Base-by-base conservation (phyloP, 768 basidiomycete species). In the Amanita rimosa region DNA sequence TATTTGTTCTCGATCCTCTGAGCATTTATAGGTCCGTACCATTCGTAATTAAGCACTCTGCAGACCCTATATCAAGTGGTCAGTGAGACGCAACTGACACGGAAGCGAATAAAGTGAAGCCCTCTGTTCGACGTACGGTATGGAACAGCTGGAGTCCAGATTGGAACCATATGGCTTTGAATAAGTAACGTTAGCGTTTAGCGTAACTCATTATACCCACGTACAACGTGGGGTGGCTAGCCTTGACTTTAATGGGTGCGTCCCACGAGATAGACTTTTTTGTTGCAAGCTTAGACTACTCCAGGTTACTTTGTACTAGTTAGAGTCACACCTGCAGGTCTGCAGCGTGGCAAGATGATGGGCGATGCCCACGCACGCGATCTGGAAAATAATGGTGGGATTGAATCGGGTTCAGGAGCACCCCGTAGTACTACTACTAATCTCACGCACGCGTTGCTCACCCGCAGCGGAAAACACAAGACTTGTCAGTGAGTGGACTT, bases 11-110 rank as follows among this genome's bases (percentile, higher is more conserved):
- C 11, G 0, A 1, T 10, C 29, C 29, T 31, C n/a, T n/a, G n/a
- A n/a, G 29, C 29, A 10, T 31, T 31, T 11, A 37, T 46, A 26
- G 14, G 10, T 21, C 45, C 35, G 35, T 37, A 22, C n/a, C 31
- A 46, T 46, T 46, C 14, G 34, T 46, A 46, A 46, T n/a, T 46
- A 46, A 35, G 45, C 45, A 36, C 6, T 6, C 6, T 36, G 35
- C 38, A 21, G 22, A 35, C 22, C 16, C 16, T 22, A 3, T 5
- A 26, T 26, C 26, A 26, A 26, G 26, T 26, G 27, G 24, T 46
- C n/a, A n/a, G 22, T 24, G 16, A 16, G 16, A 9, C 14, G 4
- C 44, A 19, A 7, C 21, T n/a, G n/a, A n/a, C 6, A 21, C 43
- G 16, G 21, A 45, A 45, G 21, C 29, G 43, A 44, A 41, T 4